These are phyloP conservation scores for Geosmithia morbida DNA, from an alignment of 2,329 filamentous ascomycete species.

Conservation along the genomic window DNA sequence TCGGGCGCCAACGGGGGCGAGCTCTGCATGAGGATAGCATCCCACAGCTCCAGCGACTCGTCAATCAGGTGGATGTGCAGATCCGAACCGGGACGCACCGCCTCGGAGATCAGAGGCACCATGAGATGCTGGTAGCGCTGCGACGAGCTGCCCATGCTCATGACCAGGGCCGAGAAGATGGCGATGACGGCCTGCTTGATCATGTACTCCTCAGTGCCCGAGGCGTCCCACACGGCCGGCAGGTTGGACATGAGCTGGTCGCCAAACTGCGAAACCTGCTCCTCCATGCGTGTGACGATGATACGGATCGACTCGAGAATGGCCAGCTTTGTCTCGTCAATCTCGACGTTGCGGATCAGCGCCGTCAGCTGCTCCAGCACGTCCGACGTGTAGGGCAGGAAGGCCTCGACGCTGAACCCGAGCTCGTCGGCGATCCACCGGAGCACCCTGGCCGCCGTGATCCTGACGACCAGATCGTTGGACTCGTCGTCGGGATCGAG, in stretches of 20 bases:
- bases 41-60: constrained; percentile 84
- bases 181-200: constrained; percentile 89
- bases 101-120: constrained; percentile 67
- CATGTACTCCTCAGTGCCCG: constrained; percentile 67
- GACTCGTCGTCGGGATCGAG: constrained; percentile 60
- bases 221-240: constrained; percentile 71
- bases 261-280: constrained; percentile 51
- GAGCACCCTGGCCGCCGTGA: constrained; percentile 80
- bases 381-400: constrained; percentile 63
- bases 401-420: constrained; percentile 59
- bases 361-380: constrained; percentile 60
- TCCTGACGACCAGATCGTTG: constrained; percentile 84
- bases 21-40: constrained; percentile 54
- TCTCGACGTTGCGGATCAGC: constrained; percentile 65
- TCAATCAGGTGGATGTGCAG: constrained; percentile 75
- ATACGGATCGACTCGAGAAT: constrained; percentile 76
- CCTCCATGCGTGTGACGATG: constrained; percentile 69
- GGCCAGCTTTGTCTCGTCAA: constrained; percentile 80
- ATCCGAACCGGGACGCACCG: constrained; percentile 62
- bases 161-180: constrained; percentile 72
- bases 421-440: constrained; percentile 72
- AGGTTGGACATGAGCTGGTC: constrained; percentile 72
- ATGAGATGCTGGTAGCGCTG: constrained; percentile 67
- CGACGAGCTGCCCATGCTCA: constrained; percentile 67
- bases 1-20: constrained; percentile 44